Percentiles rank a stretch among this genome's conserved stretches.
phyloP scores from a whole-genome alignment of 1,284 basidiomycete genomes.

The Malassezia psittaci region DNA sequence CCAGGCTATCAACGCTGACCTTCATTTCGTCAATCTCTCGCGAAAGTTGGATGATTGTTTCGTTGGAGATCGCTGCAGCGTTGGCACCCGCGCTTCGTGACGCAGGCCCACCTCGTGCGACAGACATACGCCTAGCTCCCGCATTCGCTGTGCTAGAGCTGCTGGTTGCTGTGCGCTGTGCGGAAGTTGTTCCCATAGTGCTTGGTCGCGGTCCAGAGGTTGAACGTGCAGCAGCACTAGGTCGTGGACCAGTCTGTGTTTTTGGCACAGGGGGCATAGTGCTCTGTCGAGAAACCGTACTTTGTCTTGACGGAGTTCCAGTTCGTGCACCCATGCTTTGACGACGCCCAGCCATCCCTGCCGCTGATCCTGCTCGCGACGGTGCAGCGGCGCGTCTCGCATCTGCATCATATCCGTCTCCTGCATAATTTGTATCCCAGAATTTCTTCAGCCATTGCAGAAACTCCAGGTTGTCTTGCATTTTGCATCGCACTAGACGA shows the following conservation, averaged over 20 bases:
- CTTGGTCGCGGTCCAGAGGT: conserved; percentile 3
- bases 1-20: conserved; percentile 65
- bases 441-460: conserved; percentile 92
- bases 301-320: neutral
- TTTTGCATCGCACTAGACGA: conserved; percentile 90
- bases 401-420: conserved; percentile 74
- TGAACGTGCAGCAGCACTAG: neutral
- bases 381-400: conserved; percentile 55
- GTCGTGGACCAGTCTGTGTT: neutral
- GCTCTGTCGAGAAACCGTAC: conserved; percentile 1
- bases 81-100: neutral
- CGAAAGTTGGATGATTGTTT: conserved; percentile 58
- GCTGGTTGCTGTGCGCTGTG: neutral
- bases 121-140: conserved; percentile 9
- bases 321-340: neutral
- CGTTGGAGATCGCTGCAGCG: conserved; percentile 32
- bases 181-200: neutral
- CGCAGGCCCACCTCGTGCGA: conserved; percentile 3
- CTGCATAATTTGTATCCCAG: conserved; percentile 86
- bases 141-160: neutral
- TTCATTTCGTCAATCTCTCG: conserved; percentile 73
- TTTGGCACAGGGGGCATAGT: neutral
- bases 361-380: conserved; percentile 14
- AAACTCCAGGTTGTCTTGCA: conserved; percentile 99
- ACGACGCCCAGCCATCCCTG: conserved; percentile 6